Conservation (phyloP, 306 rosid genomes). For the Bauhinia variegata region DNA sequence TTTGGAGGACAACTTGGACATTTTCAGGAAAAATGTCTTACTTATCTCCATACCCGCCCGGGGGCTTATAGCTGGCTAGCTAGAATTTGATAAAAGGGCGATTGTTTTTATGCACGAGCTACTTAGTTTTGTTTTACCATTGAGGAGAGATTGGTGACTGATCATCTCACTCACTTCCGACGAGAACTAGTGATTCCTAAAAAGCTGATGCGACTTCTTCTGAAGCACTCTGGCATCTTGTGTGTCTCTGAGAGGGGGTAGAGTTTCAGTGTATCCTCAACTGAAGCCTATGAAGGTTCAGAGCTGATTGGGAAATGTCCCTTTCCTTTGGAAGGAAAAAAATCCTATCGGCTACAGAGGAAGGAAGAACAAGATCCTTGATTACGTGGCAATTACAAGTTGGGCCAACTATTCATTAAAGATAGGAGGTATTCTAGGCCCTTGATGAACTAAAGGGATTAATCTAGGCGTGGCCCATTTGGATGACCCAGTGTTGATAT, state of each 20-base stretch:
- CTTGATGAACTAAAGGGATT: no score
- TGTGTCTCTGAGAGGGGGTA: constrained; percentile 94
- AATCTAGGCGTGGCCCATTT: no score
- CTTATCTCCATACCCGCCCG: constrained; percentile 86
- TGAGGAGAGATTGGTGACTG: constrained; percentile 87
- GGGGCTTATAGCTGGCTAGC: constrained; percentile 66
- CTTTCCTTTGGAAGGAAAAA: constrained; percentile 76
- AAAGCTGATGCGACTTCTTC: constrained; percentile 84
- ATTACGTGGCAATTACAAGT: no score
- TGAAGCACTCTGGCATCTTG: constrained; percentile 83
- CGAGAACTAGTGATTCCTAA: constrained; percentile 87
- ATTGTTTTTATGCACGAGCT: constrained; percentile 88
- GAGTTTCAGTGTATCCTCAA: constrained; percentile 81
- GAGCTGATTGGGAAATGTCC: constrained; percentile 81
- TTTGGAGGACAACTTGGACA: constrained; percentile 64
- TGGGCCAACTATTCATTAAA: no score
- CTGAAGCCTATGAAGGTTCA: constrained; percentile 72
- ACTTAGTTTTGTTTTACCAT: constrained; percentile 75
- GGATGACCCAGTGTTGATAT: no score
- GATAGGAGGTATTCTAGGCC: no score
- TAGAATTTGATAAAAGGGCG: constrained; percentile 84
- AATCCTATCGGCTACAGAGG: constrained; percentile 62
- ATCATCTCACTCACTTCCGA: constrained; percentile 89
- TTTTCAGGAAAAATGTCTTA: constrained; percentile 75
- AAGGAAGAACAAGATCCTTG: constrained; percentile 68